These are phyloP conservation scores for Globisporangium nunn DNA, from an alignment of 352 stramenopile species.

Conservation along the genomic window DNA sequence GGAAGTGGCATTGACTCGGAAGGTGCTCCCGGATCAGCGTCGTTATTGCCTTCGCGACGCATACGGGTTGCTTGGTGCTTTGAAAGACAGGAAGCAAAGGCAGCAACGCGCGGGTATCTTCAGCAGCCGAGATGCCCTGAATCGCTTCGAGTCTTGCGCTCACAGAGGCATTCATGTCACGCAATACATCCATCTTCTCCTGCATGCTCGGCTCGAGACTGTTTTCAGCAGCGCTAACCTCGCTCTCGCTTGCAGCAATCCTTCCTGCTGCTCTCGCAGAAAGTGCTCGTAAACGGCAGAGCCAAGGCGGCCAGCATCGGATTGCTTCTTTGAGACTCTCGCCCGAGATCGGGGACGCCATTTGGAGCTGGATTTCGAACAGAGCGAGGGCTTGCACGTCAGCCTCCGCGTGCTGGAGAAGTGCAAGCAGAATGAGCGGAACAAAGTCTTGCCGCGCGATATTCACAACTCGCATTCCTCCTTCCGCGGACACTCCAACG, in stretches of 20 bases:
- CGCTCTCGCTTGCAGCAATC: not conserved
- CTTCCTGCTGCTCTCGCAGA: conserved; percentile 14
- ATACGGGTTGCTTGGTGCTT: conserved; percentile 24
- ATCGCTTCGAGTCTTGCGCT: conserved; percentile 52
- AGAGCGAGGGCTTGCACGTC: conserved; percentile 48
- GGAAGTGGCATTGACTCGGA: conserved; percentile 28
- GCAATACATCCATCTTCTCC: conserved; percentile 45
- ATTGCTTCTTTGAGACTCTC: conserved; percentile 61
- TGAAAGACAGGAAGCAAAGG: conserved; percentile 57
- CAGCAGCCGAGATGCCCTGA: conserved; percentile 31
- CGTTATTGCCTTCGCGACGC: conserved; percentile 45
- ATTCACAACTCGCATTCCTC: conserved; percentile 27
- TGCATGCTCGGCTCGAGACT: conserved; percentile 25
- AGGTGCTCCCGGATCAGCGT: conserved; percentile 40
- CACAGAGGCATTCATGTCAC: conserved; percentile 32
- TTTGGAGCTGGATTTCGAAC: conserved; percentile 40
- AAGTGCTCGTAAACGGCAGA: conserved; percentile 41
- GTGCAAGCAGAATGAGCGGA: conserved; percentile 41
- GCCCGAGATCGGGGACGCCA: conserved; percentile 33
- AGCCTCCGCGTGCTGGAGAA: conserved; percentile 39
- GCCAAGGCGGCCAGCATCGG: conserved; percentile 64
- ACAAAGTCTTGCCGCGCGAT: conserved; percentile 48
- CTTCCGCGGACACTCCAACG: not conserved
- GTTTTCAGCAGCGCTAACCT: not conserved
- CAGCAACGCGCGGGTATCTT: conserved; percentile 39